phyloP scores from a whole-genome alignment of 345 rosid species.

The Populus simonii region DNA sequence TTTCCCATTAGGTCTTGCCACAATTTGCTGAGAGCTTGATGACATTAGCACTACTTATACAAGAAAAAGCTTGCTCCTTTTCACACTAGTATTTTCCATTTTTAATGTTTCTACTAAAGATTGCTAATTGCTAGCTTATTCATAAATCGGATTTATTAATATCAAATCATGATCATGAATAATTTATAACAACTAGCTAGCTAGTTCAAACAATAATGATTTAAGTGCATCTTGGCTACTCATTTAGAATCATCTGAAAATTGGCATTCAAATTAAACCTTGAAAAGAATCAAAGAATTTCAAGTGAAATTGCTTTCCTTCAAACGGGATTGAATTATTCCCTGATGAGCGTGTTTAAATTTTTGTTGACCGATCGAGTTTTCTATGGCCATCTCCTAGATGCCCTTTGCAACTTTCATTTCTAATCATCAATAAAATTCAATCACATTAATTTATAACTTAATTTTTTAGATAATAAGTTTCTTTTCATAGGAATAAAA shows the following conservation, averaged over 20 bases:
- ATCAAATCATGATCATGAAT: too few relatives aligned
- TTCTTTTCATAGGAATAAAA: too few relatives aligned
- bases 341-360: too few relatives aligned
- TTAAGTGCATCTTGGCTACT: neutral
- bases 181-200: neutral
- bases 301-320: too few relatives aligned
- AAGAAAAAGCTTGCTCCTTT: neutral
- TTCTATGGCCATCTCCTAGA: neutral
- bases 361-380: neutral
- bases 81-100: neutral
- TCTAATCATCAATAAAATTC: neutral
- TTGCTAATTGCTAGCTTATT: neutral
- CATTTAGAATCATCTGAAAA: neutral
- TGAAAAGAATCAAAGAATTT: neutral
- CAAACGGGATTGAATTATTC: neutral
- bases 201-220: neutral
- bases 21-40: constrained; percentile 33
- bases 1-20: constrained; percentile 18
- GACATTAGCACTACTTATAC: constrained; percentile 12
- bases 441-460: neutral
- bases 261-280: neutral
- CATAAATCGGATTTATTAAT: too few relatives aligned
- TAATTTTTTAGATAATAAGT: too few relatives aligned
- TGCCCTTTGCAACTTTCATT: neutral
- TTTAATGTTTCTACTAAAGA: neutral